These are phyloP conservation scores for Asterophora lycoperdoides DNA, from an alignment of 768 basidiomycete species.

Conservation along the genomic window DNA sequence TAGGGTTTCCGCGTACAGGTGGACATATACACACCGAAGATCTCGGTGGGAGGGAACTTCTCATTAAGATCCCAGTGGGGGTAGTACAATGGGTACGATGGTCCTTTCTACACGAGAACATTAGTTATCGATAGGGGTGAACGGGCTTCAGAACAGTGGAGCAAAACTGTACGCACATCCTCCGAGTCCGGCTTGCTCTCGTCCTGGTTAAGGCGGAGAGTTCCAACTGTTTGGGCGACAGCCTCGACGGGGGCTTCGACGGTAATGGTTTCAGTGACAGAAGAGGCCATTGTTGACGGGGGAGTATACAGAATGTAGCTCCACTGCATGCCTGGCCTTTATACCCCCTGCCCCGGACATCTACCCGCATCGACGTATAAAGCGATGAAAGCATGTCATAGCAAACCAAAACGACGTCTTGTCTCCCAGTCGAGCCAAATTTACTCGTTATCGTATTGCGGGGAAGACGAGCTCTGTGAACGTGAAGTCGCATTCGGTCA, in stretches of 20 bases:
- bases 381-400: constrained; percentile 11
- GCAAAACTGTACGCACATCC: not conserved
- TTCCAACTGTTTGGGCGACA: not conserved
- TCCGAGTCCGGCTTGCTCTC: not conserved
- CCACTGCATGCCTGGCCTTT: not conserved
- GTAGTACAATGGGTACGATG: constrained; percentile 46
- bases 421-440: not conserved
- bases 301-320: not conserved
- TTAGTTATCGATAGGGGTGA: not conserved
- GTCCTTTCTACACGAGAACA: constrained; percentile 21
- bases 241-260: not conserved
- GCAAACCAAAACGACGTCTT: constrained; percentile 10
- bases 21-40: constrained; percentile 33
- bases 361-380: not conserved
- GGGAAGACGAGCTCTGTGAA: too few relatives aligned
- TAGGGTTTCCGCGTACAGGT: not conserved
- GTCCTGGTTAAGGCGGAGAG: not conserved
- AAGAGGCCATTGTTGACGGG: not conserved
- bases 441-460: too few relatives aligned
- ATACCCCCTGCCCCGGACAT: not conserved
- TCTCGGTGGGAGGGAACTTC: constrained; percentile 46
- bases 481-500: not conserved
- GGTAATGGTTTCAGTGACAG: constrained; percentile 5
- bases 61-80: constrained; percentile 43
- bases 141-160: too few relatives aligned